Percentiles rank a stretch among this genome's conserved stretches.
Evolutionary conservation across 1,284 basidiomycete species (phyloP).

Genomic region (Sporisorium scitamineum): DNA sequence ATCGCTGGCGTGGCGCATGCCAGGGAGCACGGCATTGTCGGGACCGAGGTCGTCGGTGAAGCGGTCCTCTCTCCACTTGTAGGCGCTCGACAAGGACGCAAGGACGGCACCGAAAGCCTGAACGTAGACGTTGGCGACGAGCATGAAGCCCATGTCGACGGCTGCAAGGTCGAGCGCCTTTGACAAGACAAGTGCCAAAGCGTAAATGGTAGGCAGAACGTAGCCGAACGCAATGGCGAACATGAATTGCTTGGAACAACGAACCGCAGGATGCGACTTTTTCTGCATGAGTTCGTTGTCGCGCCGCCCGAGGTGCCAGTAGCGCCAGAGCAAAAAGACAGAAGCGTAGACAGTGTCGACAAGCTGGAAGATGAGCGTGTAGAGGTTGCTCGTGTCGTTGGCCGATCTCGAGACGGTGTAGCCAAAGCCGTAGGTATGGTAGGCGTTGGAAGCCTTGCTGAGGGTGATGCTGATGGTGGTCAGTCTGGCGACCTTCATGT

Average conservation of each 20-base stretch:
- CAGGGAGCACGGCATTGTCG: slow-evolving; percentile 45
- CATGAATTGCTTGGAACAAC: slow-evolving; percentile 42
- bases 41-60: slow-evolving; percentile 43
- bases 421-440: slow-evolving; percentile 21
- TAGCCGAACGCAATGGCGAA: slow-evolving; percentile 50
- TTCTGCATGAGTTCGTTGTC: slow-evolving; percentile 43
- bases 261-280: slow-evolving; percentile 13
- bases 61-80: slow-evolving; percentile 54
- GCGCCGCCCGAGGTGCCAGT: slow-evolving; percentile 45
- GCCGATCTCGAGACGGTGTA: slow-evolving; percentile 21
- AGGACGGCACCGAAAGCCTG: slow-evolving; percentile 52
- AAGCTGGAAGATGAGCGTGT: slow-evolving; percentile 47
- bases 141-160: slow-evolving; percentile 51
- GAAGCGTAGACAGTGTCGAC: slow-evolving; percentile 49
- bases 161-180: slow-evolving; percentile 21
- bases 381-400: slow-evolving; percentile 41
- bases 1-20: slow-evolving; percentile 30
- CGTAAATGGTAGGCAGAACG: slow-evolving; percentile 46
- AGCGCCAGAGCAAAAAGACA: slow-evolving; percentile 45
- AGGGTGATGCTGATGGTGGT: slow-evolving; percentile 45
- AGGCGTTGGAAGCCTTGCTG: slow-evolving; percentile 10
- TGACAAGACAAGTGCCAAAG: slow-evolving; percentile 39
- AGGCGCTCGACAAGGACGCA: slow-evolving; percentile 38
- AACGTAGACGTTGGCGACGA: slow-evolving; percentile 57
- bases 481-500: slow-evolving; percentile 46